Percentiles rank a stretch among this genome's conserved stretches.
These are phyloP conservation scores for Metarhizium brunneum DNA, from an alignment of 2,329 filamentous ascomycete species.

Conservation along the genomic window DNA sequence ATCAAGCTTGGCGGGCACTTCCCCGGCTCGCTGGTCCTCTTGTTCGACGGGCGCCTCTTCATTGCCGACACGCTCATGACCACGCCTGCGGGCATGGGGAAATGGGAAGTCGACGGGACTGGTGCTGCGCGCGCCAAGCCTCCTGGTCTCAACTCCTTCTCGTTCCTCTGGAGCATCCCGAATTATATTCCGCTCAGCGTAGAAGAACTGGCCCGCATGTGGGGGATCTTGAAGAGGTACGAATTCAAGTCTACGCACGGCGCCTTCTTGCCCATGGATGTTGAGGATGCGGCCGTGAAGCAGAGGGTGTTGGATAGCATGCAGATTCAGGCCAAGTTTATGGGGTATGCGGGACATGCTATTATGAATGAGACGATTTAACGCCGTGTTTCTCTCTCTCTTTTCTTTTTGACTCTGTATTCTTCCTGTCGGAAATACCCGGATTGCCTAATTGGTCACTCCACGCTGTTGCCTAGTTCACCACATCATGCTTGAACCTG, in stretches of 20 bases:
- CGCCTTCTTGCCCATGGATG: constrained; percentile 54
- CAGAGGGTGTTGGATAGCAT: constrained; percentile 52
- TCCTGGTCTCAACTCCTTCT: constrained; percentile 41
- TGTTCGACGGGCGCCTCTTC: constrained; percentile 54
- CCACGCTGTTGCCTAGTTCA: no score
- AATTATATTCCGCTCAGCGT: constrained; percentile 59
- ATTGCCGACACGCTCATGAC: constrained; percentile 71
- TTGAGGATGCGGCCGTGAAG: constrained; percentile 28
- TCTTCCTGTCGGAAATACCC: no score
- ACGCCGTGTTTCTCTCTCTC: neutral
- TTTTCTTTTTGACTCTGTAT: neutral
- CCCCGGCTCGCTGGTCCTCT: constrained; percentile 60
- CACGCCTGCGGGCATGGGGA: constrained; percentile 38
- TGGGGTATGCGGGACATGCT: constrained; percentile 9
- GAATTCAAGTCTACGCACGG: constrained; percentile 26
- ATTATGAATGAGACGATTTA: constrained; percentile 9
- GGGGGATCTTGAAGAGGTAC: no score
- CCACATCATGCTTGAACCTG: no score
- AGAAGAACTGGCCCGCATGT: no score
- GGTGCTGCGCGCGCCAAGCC: constrained; percentile 28
- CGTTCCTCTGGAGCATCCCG: constrained; percentile 71
- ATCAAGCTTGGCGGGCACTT: constrained; percentile 75
- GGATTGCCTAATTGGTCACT: no score
- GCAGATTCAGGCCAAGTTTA: constrained; percentile 56
- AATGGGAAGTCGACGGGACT: constrained; percentile 33